Base-by-base conservation (phyloP, 2,329 filamentous ascomycete genomes). In the Ceratocystis cubensis region DNA sequence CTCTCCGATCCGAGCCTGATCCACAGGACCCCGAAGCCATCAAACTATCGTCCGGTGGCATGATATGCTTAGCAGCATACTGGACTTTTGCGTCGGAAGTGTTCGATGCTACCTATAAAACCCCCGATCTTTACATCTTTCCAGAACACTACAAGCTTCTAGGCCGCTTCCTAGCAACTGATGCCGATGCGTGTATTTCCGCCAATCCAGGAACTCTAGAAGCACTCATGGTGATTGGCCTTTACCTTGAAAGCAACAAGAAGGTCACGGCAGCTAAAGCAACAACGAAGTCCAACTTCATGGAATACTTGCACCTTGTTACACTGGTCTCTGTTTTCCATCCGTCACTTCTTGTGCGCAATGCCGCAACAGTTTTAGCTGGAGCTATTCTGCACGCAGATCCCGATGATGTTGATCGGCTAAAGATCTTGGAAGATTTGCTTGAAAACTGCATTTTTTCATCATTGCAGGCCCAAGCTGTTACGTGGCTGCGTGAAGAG, bases 361-460 rank as follows among this genome's bases (percentile, higher is more conserved):
- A 84, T 69, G 81, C 82, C 0, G 79, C 82, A 2, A 82, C 79
- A 1, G 73, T 75, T 2, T 76, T 84, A 13, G 82, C 83, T 2
- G 82, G 82, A 6, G 72, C 74, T 1, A 75, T 84, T 15, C 76
- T 85, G 45, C 84, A 87, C 70, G 77, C 81, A 1, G 80, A 86
- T 69, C 83, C 84, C 0, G 79, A 83, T 30, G 82, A 84, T 68
- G 78, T 81, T 2, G 79, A 82, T 71, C 79, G 84, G 4, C 75
- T 88, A 17, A 78, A 79, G 33, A 87, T 88, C 69, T 78, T 88
- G 7, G 81, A 84, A 64, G 85, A 88, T 71, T 78, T 87, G 13
- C 75, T 88, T 13, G 84, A 87, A 73, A 84, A 86, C 72, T 87
- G 84, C 76, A 80, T 83, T 70, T 87, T 84, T 70, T 78, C 83